phyloP scores from a whole-genome alignment of 768 basidiomycete species.

The Tulasnella sp. region DNA sequence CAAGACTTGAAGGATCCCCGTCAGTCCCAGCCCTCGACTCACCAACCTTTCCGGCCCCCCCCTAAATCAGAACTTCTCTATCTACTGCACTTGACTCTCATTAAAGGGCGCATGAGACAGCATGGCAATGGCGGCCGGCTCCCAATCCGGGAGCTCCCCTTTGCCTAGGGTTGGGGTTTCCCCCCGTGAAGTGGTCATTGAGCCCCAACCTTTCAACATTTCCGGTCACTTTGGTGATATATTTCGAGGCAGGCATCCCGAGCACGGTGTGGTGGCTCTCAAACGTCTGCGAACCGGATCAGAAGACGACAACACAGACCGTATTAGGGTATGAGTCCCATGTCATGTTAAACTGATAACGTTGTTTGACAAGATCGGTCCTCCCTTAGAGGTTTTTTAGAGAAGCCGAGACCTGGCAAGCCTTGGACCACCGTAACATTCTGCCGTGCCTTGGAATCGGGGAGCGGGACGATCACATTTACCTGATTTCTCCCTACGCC shows the following conservation, averaged over 20 bases:
- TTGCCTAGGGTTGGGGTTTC: not conserved
- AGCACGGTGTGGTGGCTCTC: not conserved
- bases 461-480: too few species aligned
- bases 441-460: not conserved
- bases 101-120: too few species aligned
- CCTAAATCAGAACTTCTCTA: too few species aligned
- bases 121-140: too few species aligned
- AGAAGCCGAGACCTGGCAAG: conserved; percentile 14
- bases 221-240: not conserved
- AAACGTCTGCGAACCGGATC: not conserved
- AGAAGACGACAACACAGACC: not conserved
- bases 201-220: not conserved
- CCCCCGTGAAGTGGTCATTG: not conserved
- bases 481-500: not conserved
- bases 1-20: too few species aligned
- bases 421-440: not conserved
- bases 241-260: not conserved
- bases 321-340: not conserved
- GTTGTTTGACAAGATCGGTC: not conserved
- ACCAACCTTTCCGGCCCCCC: too few species aligned
- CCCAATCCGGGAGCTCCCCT: too few species aligned
- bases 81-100: too few species aligned
- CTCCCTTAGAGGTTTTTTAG: not conserved
- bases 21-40: too few species aligned
- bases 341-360: not conserved